phyloP scores from a whole-genome alignment of 495 filamentous ascomycete genomes.

The Penicillium dipodomyicola region DNA sequence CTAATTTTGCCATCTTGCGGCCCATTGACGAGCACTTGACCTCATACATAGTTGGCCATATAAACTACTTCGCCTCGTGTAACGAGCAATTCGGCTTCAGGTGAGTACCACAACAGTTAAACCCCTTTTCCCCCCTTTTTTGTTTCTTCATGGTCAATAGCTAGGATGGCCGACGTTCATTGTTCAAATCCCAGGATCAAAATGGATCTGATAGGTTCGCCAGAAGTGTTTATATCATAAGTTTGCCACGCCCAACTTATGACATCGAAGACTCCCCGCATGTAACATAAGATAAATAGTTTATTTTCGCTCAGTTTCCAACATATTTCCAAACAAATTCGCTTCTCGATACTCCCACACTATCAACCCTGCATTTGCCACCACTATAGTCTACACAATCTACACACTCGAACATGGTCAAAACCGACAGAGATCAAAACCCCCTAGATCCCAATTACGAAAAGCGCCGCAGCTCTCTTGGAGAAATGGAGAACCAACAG shows the following conservation, averaged over 20 bases:
- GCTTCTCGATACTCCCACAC: neutral
- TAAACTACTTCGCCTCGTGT: neutral
- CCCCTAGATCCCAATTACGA: slow-evolving; percentile 22
- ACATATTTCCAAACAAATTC: neutral
- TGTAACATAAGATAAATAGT: neutral
- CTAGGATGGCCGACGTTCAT: neutral
- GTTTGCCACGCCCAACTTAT: slow-evolving; percentile 19
- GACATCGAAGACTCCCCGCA: slow-evolving; percentile 21
- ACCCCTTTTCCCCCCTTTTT: neutral
- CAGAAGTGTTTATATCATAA: slow-evolving; percentile 28
- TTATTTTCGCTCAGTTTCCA: neutral
- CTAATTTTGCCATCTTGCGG: neutral
- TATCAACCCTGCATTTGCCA: neutral
- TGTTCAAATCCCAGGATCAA: neutral
- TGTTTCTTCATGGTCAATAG: neutral
- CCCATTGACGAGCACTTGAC: neutral
- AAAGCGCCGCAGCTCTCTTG: slow-evolving; percentile 16
- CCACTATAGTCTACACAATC: neutral
- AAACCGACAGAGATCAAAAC: slow-evolving; percentile 17
- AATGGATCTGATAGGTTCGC: slow-evolving; percentile 2
- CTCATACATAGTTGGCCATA: neutral
- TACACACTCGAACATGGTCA: slow-evolving; percentile 19
- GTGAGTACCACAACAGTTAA: neutral
- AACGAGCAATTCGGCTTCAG: neutral
- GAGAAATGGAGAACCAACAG: slow-evolving; percentile 2